phyloP scores from a whole-genome alignment of 2,329 filamentous ascomycete genomes.

The Trichoderma pleuroti region DNA sequence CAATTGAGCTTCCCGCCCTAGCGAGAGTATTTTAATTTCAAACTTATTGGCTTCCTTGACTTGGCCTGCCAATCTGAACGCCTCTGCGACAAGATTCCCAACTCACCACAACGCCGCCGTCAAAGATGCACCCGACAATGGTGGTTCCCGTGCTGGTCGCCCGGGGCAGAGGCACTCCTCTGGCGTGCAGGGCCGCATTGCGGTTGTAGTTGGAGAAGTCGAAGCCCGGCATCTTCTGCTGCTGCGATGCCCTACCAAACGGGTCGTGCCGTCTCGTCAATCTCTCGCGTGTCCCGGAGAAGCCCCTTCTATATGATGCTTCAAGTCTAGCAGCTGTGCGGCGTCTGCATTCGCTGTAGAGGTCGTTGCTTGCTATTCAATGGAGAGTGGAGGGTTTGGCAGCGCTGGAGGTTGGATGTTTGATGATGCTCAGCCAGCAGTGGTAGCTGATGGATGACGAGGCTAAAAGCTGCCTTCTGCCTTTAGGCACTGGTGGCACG shows the following conservation, averaged over 20 bases:
- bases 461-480: constrained; percentile 54
- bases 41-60: too few species aligned
- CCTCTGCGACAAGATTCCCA: not conserved
- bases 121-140: constrained; percentile 94
- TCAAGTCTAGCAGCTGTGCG: not conserved
- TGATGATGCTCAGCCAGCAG: constrained; percentile 17
- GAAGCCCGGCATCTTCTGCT: constrained; percentile 77
- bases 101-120: constrained; percentile 90
- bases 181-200: constrained; percentile 91
- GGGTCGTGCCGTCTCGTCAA: constrained; percentile 10
- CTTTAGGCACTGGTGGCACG: constrained; percentile 31
- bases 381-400: not conserved
- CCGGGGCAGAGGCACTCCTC: constrained; percentile 91
- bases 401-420: not conserved
- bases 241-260: not conserved
- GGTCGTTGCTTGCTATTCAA: not conserved
- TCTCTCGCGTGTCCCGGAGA: not conserved
- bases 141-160: constrained; percentile 98
- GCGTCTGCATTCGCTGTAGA: not conserved
- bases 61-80: too few species aligned
- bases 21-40: too few species aligned
- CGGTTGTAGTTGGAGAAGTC: constrained; percentile 99
- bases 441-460: constrained; percentile 53
- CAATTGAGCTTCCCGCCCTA: too few species aligned
- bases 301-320: not conserved